These are phyloP conservation scores for Podospora didyma DNA, from an alignment of 495 filamentous ascomycete genomes.

Conservation along the genomic window DNA sequence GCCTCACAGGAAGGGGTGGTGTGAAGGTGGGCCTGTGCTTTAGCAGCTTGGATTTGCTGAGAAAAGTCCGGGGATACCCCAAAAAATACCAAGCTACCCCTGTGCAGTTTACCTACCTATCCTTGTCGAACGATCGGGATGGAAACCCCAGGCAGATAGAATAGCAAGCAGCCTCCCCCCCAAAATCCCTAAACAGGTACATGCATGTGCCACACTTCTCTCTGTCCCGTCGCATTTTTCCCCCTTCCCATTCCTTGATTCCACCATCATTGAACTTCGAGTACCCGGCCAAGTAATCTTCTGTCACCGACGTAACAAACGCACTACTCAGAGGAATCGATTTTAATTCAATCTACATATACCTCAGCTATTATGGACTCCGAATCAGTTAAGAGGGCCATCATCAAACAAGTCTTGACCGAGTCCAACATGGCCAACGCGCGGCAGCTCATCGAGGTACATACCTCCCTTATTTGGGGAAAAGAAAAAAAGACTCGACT, in stretches of 20 bases:
- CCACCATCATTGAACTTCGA: no score
- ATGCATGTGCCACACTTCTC: no score
- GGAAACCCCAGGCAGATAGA: neutral
- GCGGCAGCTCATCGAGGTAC: slow-evolving; percentile 68
- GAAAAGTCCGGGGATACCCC: slow-evolving; percentile 12
- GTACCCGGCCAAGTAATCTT: no score
- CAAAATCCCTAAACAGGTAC: neutral
- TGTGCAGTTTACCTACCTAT: slow-evolving; percentile 4
- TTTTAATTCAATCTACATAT: no score
- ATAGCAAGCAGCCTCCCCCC: no score
- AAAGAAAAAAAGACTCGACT: no score
- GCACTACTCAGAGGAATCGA: no score
- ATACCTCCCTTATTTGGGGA: no score
- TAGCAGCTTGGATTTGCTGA: no score
- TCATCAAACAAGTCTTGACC: slow-evolving; percentile 71
- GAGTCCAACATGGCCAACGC: slow-evolving; percentile 75
- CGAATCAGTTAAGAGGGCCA: slow-evolving; percentile 53
- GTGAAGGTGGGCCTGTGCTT: slow-evolving; percentile 19
- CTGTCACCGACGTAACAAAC: no score
- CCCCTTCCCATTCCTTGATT: no score
- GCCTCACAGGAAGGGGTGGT: slow-evolving; percentile 1
- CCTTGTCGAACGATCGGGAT: neutral
- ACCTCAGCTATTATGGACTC: slow-evolving; percentile 33
- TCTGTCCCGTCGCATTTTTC: no score
- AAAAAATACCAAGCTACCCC: slow-evolving; percentile 16